Percentiles rank a stretch among this genome's conserved stretches.
These are phyloP conservation scores for Phyllosticta citriasiana DNA, from an alignment of 2,329 filamentous ascomycete species.

Conservation along the genomic window DNA sequence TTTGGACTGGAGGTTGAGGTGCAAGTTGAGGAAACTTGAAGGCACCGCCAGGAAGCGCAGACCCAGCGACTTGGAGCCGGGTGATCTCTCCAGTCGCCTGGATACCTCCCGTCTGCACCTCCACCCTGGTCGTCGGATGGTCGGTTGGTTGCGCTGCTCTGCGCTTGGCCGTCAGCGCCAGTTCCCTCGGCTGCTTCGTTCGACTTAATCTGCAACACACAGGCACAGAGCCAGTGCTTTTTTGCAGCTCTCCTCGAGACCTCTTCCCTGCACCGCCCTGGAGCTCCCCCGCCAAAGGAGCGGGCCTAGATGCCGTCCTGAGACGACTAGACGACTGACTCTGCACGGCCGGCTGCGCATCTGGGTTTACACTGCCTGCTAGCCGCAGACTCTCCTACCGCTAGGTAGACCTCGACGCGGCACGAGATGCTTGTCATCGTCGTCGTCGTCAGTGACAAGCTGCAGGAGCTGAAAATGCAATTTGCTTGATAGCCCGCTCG, in stretches of 20 bases:
- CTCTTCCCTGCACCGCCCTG: not conserved
- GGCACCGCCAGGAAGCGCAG: not conserved
- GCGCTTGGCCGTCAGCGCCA: not conserved
- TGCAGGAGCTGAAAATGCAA: no score
- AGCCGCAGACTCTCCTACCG: not conserved
- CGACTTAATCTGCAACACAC: not conserved
- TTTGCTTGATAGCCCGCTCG: not conserved
- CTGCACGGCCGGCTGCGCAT: not conserved
- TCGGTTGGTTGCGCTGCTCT: no score
- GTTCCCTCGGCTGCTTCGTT: no score
- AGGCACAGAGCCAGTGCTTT: not conserved
- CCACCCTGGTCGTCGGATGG: no score
- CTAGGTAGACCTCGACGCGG: no score
- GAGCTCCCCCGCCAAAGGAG: not conserved
- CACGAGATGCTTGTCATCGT: no score
- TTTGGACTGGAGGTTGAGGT: no score
- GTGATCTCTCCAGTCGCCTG: not conserved
- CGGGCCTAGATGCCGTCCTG: not conserved
- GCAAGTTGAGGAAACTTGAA: no score
- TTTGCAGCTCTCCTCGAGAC: not conserved
- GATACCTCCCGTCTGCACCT: not conserved
- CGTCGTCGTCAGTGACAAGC: no score
- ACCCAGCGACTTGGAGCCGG: not conserved
- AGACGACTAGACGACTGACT: not conserved
- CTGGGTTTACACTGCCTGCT: not conserved